These are phyloP conservation scores for Saururus chinensis DNA, from an alignment of 164 flowering plant genomes.

Conservation along the genomic window DNA sequence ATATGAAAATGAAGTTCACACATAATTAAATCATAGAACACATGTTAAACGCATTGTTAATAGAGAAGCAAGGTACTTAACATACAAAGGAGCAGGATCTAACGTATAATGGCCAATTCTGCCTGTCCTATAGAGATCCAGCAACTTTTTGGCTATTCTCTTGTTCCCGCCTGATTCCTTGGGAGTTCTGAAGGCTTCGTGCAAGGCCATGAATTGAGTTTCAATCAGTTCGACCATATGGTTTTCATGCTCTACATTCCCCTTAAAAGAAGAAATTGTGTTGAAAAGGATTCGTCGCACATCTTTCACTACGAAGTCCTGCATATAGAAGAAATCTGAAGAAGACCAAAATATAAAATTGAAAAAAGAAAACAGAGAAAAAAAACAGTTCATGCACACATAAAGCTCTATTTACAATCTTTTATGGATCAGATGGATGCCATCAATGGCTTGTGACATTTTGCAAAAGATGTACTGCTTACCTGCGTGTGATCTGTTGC, in stretches of 20 bases:
- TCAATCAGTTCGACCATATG: slow-evolving; percentile 37
- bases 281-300: slow-evolving; percentile 45
- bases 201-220: slow-evolving; percentile 31
- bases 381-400: not conserved
- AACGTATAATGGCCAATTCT: slow-evolving; percentile 72
- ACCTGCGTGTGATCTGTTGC: slow-evolving; percentile 80
- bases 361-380: not conserved
- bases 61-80: not conserved
- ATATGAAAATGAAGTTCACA: too few relatives aligned
- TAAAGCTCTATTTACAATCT: not conserved
- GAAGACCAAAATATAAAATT: not conserved
- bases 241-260: slow-evolving; percentile 32
- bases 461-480: not conserved
- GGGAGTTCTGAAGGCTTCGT: slow-evolving; percentile 34
- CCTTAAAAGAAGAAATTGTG: slow-evolving; percentile 39
- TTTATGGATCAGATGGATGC: too few relatives aligned
- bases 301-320: slow-evolving; percentile 54
- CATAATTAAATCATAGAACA: too few relatives aligned
- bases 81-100: slow-evolving; percentile 27
- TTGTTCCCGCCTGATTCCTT: slow-evolving; percentile 17
- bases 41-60: not conserved
- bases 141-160: slow-evolving; percentile 41
- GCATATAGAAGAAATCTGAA: slow-evolving; percentile 2
- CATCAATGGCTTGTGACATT: too few relatives aligned
- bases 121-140: slow-evolving; percentile 61